phyloP scores from a whole-genome alignment of 306 rosid species.

The Cicer bijugum region DNA sequence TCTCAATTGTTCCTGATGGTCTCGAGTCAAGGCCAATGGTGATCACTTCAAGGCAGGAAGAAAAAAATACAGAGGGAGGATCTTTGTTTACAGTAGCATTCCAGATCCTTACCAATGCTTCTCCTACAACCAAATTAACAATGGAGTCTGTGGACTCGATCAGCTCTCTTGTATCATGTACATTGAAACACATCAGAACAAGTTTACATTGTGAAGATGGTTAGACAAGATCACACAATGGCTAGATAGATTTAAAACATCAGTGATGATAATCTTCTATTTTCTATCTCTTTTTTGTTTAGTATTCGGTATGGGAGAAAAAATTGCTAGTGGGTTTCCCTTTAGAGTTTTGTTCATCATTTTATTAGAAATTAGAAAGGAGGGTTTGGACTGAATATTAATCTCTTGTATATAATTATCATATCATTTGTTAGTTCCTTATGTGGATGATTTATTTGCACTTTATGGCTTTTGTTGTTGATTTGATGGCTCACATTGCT shows the following conservation, averaged over 20 bases:
- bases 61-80: conserved; percentile 77
- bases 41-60: conserved; percentile 73
- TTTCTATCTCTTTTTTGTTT: conserved; percentile 32
- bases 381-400: conserved; percentile 36
- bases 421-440: conserved; percentile 46
- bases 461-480: not conserved
- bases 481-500: conserved; percentile 7
- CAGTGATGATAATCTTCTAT: conserved; percentile 42
- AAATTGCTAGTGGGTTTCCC: conserved; percentile 35
- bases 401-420: conserved; percentile 50
- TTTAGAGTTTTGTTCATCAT: conserved; percentile 49
- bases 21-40: conserved; percentile 76
- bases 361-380: conserved; percentile 46
- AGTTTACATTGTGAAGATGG: conserved; percentile 92
- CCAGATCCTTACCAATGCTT: conserved; percentile 75
- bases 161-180: conserved; percentile 76
- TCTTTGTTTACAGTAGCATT: conserved; percentile 81
- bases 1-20: conserved; percentile 90
- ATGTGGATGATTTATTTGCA: conserved; percentile 33
- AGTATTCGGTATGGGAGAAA: conserved; percentile 46
- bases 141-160: conserved; percentile 85
- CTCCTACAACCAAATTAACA: conserved; percentile 83
- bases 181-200: conserved; percentile 76
- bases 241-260: conserved; percentile 45
- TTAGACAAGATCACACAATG: conserved; percentile 43